These are phyloP conservation scores for Lunularia cruciata DNA, from an alignment of 225 moss, liverwort and hornwort genomes.

Conservation along the genomic window DNA sequence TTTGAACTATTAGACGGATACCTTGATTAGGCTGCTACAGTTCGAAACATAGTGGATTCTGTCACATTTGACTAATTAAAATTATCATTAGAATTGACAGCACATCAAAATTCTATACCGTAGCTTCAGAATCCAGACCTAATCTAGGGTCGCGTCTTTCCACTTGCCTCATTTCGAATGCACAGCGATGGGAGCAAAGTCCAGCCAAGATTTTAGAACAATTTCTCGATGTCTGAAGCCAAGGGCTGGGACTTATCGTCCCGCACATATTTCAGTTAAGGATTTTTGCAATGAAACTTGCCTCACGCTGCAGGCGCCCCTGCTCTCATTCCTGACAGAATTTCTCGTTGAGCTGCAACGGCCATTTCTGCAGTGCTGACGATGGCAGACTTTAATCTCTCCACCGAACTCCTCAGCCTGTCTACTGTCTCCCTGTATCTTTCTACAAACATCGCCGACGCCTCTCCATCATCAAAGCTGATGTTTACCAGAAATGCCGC, in stretches of 20 bases:
- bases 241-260: neutral
- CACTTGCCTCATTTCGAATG: conserved; percentile 2
- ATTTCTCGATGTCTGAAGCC: neutral
- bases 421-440: conserved; percentile 40
- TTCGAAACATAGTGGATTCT: neutral
- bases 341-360: conserved; percentile 39
- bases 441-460: conserved; percentile 35
- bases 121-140: neutral
- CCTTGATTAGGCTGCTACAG: neutral
- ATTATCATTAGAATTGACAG: neutral
- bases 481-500: conserved; percentile 30
- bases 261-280: neutral
- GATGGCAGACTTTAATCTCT: conserved; percentile 44
- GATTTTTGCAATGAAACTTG: neutral
- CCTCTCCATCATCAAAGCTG: conserved; percentile 35
- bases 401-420: conserved; percentile 31
- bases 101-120: no score
- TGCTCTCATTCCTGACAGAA: conserved; percentile 39
- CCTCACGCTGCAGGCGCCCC: conserved; percentile 41
- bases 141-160: conserved; percentile 11
- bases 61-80: neutral
- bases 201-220: neutral
- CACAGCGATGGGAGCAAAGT: neutral
- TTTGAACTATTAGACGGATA: neutral
- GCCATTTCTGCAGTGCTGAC: conserved; percentile 44